Percentiles rank a stretch among this genome's conserved stretches.
phyloP scores from a whole-genome alignment of 2,329 filamentous ascomycete genomes.

The Xylaria digitata region DNA sequence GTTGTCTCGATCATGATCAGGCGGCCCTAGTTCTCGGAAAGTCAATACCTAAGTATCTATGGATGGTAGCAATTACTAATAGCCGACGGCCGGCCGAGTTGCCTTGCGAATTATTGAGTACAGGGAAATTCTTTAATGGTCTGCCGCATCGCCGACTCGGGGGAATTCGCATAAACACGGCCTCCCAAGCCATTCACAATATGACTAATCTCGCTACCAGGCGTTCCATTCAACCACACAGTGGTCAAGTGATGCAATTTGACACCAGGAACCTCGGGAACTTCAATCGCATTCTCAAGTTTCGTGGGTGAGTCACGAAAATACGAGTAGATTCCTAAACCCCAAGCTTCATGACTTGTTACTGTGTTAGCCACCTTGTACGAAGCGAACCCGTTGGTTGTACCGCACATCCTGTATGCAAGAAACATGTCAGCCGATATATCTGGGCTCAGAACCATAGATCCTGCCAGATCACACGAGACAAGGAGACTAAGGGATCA shows the following conservation, averaged over 20 bases:
- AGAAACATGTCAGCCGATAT: too few relatives aligned
- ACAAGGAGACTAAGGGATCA: too few relatives aligned
- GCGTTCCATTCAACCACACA: conserved; percentile 48
- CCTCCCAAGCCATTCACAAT: conserved; percentile 48
- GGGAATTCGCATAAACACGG: conserved; percentile 47
- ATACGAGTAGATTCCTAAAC: conserved; percentile 51
- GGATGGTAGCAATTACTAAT: not conserved
- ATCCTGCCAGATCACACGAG: too few relatives aligned
- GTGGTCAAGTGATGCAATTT: conserved; percentile 50
- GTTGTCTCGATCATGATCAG: not conserved
- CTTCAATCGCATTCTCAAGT: conserved; percentile 50
- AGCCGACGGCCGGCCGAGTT: not conserved
- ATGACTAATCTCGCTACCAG: conserved; percentile 50
- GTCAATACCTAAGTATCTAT: not conserved
- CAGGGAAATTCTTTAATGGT: conserved; percentile 45
- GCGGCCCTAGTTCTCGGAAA: not conserved
- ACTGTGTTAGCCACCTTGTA: conserved; percentile 50
- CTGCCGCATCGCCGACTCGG: conserved; percentile 50
- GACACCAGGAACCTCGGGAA: conserved; percentile 43
- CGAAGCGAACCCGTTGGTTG: conserved; percentile 49
- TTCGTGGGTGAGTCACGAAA: conserved; percentile 51
- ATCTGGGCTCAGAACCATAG: too few relatives aligned
- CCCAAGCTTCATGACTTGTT: conserved; percentile 49
- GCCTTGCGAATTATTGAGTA: not conserved
- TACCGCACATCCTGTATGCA: conserved; percentile 38